Percentiles rank a stretch among this genome's conserved stretches.
Conservation (phyloP, 208 protist species). For the Balamuthia mandrillaris region DNA sequence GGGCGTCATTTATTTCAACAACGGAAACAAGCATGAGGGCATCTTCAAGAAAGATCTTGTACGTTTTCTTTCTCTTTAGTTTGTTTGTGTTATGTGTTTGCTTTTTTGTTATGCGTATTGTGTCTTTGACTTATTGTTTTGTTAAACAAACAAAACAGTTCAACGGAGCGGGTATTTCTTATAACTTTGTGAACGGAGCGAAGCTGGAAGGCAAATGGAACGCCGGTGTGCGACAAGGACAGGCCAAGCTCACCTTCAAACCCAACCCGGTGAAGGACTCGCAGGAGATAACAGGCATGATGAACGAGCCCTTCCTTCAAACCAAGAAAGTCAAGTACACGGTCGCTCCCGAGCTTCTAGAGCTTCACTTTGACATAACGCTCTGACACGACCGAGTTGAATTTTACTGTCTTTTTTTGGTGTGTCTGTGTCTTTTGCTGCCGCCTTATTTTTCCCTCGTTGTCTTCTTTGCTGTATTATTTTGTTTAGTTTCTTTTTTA, state of each 20-base stretch:
- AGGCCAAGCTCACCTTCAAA: background rate
- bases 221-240: background rate
- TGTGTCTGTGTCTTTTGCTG: too few species aligned
- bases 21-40: constrained; percentile 14
- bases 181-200: constrained; percentile 13
- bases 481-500: too few species aligned
- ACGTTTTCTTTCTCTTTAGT: background rate
- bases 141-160: background rate
- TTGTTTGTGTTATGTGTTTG: background rate
- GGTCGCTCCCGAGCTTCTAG: background rate
- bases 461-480: too few species aligned
- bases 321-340: background rate
- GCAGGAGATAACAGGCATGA: background rate
- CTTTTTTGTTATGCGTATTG: background rate
- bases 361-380: constrained; percentile 12
- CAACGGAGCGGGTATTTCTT: background rate
- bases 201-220: constrained; percentile 33
- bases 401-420: too few species aligned
- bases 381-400: background rate
- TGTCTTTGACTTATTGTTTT: background rate
- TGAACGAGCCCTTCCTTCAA: background rate
- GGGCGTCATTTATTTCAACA: background rate
- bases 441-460: too few species aligned
- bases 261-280: constrained; percentile 14
- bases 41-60: constrained; percentile 23